A percentile compares a stretch with the other conserved stretches of the same genome.
Evolutionary conservation across 495 filamentous ascomycete species (phyloP).

Genomic region (Aspergillus sclerotioniger): DNA sequence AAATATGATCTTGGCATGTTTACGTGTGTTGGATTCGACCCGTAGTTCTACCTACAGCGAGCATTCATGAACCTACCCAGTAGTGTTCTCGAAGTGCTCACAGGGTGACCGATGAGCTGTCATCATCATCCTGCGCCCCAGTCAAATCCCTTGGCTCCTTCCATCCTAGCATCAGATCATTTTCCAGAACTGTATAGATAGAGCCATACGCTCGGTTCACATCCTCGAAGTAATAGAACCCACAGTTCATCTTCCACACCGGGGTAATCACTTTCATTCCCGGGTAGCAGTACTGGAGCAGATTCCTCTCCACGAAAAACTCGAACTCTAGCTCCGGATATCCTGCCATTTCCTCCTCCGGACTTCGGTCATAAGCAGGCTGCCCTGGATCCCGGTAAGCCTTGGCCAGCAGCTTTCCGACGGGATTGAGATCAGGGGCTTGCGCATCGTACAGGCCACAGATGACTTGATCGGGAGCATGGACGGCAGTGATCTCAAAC

Average conservation of each 20-base stretch:
- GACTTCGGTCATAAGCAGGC: conserved; percentile 41
- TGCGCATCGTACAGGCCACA: conserved; percentile 41
- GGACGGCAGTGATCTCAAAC: conserved; percentile 56
- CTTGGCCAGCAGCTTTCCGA: conserved; percentile 46
- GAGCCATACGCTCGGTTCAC: conserved; percentile 52
- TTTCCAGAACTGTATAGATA: conserved; percentile 62
- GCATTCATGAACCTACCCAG: no score
- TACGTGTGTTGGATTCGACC: no score
- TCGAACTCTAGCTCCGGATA: conserved; percentile 45
- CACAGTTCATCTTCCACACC: conserved; percentile 62
- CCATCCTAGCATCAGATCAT: conserved; percentile 69
- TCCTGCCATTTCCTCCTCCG: conserved; percentile 36
- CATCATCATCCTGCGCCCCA: conserved; percentile 9
- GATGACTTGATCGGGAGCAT: conserved; percentile 36
- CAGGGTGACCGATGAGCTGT: conserved; percentile 4
- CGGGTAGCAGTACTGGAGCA: conserved; percentile 59
- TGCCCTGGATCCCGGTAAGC: conserved; percentile 41
- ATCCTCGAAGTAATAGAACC: conserved; percentile 59
- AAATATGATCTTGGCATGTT: not conserved
- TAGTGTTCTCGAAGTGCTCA: not conserved
- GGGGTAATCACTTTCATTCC: conserved; percentile 74
- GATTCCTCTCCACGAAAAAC: conserved; percentile 66
- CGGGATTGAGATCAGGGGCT: conserved; percentile 35
- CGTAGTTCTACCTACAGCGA: no score
- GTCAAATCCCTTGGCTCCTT: conserved; percentile 48